Evolutionary conservation across 139 green algal species (phyloP).

Genomic region (Zygnema cylindricum): DNA sequence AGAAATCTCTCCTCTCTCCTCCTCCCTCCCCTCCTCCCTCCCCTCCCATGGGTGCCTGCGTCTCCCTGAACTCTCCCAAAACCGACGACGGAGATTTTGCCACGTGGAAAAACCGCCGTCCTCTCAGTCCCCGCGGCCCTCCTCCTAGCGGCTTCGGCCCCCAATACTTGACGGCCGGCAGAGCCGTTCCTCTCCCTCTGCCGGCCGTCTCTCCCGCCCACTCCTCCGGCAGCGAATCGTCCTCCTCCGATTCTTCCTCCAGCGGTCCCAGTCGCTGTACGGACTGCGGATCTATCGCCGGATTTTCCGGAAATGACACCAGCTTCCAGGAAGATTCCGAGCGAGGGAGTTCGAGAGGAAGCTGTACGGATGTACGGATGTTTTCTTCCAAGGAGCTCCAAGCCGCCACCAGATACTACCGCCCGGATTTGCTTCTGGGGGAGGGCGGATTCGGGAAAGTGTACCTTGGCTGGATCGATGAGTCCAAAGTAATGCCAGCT

Average conservation of each 20-base stretch:
- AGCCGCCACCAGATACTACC: slow-evolving; percentile 41
- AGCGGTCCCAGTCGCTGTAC: not conserved
- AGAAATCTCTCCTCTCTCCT: too few species aligned
- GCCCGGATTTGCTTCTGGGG: slow-evolving; percentile 26
- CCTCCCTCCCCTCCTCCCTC: not conserved
- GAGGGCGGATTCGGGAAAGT: slow-evolving; percentile 57
- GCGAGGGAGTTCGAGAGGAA: too few species aligned
- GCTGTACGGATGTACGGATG: slow-evolving; percentile 15
- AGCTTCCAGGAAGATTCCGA: too few species aligned
- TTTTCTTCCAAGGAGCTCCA: slow-evolving; percentile 51
- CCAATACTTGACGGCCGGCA: too few species aligned
- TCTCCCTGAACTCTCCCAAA: too few species aligned
- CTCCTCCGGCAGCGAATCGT: not conserved
- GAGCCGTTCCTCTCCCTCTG: too few species aligned
- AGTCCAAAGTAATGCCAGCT: not conserved
- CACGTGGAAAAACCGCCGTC: too few species aligned
- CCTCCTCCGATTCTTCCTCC: not conserved
- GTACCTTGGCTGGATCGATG: slow-evolving; percentile 35
- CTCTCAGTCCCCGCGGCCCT: too few species aligned
- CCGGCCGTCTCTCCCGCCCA: not conserved
- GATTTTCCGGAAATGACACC: not conserved
- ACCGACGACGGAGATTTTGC: too few species aligned
- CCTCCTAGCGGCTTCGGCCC: too few species aligned
- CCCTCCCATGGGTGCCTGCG: not conserved
- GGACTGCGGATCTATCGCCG: not conserved